Evolutionary conservation across 2,329 filamentous ascomycete genomes (phyloP), one percentile per base, ranked within the genome.

Genomic region (Neurospora crassa): DNA sequence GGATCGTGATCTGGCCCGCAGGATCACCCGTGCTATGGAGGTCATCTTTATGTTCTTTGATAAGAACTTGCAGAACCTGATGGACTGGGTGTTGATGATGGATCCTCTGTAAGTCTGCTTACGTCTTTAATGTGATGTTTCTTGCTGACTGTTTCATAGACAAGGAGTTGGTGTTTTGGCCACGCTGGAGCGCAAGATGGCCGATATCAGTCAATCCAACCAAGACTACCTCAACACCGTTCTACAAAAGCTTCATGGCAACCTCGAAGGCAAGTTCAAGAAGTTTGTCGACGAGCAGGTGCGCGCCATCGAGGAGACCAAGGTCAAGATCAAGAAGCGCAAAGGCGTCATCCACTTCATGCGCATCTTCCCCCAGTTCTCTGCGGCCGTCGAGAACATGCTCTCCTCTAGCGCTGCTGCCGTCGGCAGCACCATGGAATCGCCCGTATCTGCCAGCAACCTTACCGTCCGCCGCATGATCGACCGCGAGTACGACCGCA

Each of bases 241-340:
- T 1, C 83, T 98, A 2, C 91, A 96, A 76, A 94, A 93, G 78
- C 84, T 97, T 11, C 92, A 96, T 75, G 87, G 89, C 71, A 88
- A 88, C 59, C 84, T 98, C 20, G 89, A 91, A 75, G 87, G 88
- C 2, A 88, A 92, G 2, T 97, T 97, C 83, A 90, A 87, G 73
- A 93, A 92, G 74, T 97, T 98, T 76, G 89, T 98, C 10, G 95
- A 98, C 75, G 93, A 97, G 74, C 96, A 99, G 79, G 92, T 98
- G 72, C 92, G 93, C 37, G 94, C 94, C 5, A 97, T 98, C 74
- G 96, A 98, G 81, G 96, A 98, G 73, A 98, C 94, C 47, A 98
- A 98, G 82, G 95, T 99, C 80, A 97, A 97, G 84, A 94, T 97
- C 82, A 97, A 97, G 85, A 98, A 98, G 85, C 91, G 96, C 75